Evolutionary conservation across 1,284 basidiomycete genomes (phyloP).

Genomic region (Ceratobasidium sp.): DNA sequence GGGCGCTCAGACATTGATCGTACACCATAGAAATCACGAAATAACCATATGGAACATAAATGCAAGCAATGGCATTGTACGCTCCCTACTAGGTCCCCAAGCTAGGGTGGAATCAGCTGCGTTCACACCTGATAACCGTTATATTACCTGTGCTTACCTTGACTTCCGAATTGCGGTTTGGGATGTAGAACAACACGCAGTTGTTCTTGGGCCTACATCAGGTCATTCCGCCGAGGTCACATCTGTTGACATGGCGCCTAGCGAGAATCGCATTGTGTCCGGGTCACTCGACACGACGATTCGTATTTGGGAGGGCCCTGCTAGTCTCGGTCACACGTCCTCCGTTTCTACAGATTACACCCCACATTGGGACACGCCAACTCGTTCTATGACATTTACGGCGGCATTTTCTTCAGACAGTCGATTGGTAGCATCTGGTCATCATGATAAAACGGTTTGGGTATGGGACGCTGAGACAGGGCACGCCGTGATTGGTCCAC

Average conservation of each 20-base stretch:
- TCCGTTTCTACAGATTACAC: neutral
- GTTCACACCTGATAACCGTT: slow-evolving; percentile 11
- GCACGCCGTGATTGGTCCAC: neutral
- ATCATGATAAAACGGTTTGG: slow-evolving; percentile 17
- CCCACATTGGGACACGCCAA: neutral
- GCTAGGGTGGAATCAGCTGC: neutral
- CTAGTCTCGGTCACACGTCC: too few relatives aligned
- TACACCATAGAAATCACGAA: slow-evolving; percentile 11
- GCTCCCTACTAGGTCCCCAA: neutral
- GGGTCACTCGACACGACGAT: slow-evolving; percentile 1
- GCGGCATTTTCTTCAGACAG: neutral
- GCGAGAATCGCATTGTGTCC: neutral
- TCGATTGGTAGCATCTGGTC: neutral
- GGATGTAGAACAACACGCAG: neutral
- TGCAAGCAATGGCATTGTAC: slow-evolving; percentile 5
- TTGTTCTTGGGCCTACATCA: neutral
- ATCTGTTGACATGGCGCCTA: neutral
- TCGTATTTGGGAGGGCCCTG: slow-evolving; percentile 37
- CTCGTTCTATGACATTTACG: neutral
- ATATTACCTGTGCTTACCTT: neutral
- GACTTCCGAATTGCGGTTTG: neutral
- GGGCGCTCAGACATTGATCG: slow-evolving; percentile 47
- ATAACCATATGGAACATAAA: slow-evolving; percentile 4
- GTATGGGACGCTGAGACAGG: slow-evolving; percentile 24
- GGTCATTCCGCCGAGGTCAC: neutral